These are phyloP conservation scores for Phialophora chinensis DNA, from an alignment of 2,329 filamentous ascomycete genomes.

Conservation along the genomic window DNA sequence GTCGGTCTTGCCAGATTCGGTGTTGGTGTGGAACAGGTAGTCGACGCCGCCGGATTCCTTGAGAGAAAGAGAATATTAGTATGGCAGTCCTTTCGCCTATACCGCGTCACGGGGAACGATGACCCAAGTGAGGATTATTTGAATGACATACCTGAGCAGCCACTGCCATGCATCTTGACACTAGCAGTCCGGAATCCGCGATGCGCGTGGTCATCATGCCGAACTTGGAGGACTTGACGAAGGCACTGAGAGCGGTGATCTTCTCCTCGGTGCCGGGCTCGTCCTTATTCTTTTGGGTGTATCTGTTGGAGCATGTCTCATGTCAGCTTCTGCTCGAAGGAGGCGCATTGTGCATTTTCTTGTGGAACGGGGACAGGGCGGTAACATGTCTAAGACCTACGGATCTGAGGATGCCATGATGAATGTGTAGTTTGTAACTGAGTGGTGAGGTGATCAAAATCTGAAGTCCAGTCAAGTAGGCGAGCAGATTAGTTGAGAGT, in stretches of 20 bases:
- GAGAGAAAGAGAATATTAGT: not conserved
- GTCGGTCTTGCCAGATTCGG: constrained; percentile 84
- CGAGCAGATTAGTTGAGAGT: not conserved
- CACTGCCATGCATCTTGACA: constrained; percentile 85
- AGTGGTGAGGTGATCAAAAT: constrained; percentile 6
- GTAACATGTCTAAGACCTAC: constrained; percentile 12
- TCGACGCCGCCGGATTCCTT: constrained; percentile 80
- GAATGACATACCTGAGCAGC: constrained; percentile 68
- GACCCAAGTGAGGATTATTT: not conserved
- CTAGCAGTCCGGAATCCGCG: constrained; percentile 67
- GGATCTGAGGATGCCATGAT: constrained; percentile 35
- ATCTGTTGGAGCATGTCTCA: constrained; percentile 62
- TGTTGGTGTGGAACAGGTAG: constrained; percentile 90
- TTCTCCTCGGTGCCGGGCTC: constrained; percentile 76
- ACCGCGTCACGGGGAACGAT: not conserved
- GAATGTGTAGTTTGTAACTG: constrained; percentile 3
- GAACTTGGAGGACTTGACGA: constrained; percentile 77
- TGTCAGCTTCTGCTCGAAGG: not conserved
- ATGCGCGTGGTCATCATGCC: constrained; percentile 87
- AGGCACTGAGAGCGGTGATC: constrained; percentile 73
- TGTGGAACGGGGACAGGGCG: not conserved
- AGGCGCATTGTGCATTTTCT: too few relatives aligned
- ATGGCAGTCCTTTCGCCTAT: constrained; percentile 2
- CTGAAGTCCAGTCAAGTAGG: constrained; percentile 4
- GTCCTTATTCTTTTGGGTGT: constrained; percentile 76